Evolutionary conservation across 179 eudicot genomes (phyloP).

Genomic region (Silene coronaria): DNA sequence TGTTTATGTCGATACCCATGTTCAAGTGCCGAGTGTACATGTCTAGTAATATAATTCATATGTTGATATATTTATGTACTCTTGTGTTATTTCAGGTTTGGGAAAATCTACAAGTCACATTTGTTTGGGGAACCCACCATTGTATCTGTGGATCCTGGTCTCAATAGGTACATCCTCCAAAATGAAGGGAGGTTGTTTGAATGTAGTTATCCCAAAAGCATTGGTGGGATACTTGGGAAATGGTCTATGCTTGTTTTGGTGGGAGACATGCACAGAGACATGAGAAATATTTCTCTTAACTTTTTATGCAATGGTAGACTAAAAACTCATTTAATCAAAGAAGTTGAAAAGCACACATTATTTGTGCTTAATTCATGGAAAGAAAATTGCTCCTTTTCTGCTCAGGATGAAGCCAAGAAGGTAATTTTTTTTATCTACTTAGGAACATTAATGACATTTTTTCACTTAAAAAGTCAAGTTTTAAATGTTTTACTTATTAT

Average conservation of each 20-base stretch:
- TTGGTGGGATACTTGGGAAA: conserved; percentile 95
- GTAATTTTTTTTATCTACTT: conserved; percentile 22
- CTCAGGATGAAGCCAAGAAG: conserved; percentile 96
- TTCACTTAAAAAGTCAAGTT: background rate
- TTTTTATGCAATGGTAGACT: conserved; percentile 49
- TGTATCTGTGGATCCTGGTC: conserved; percentile 85
- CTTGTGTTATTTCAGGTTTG: conserved; percentile 49
- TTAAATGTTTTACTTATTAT: background rate
- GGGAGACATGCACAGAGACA: conserved; percentile 94
- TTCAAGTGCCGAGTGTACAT: background rate
- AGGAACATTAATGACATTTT: background rate
- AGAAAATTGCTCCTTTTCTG: conserved; percentile 60
- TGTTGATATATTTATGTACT: background rate
- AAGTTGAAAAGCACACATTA: conserved; percentile 69
- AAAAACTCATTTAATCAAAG: conserved; percentile 60
- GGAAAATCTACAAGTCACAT: conserved; percentile 83
- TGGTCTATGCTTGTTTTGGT: conserved; percentile 97
- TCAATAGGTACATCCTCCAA: conserved; percentile 72
- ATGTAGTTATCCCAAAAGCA: conserved; percentile 92
- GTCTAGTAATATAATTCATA: background rate
- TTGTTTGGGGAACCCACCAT: conserved; percentile 93
- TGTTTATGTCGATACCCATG: background rate
- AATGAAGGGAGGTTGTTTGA: conserved; percentile 91
- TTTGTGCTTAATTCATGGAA: conserved; percentile 69
- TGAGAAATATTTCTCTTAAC: conserved; percentile 47